A percentile compares a stretch with the other conserved stretches of the same genome.
These are phyloP conservation scores for Graphium sp. DNA, from an alignment of 2,329 filamentous ascomycete species.

Conservation along the genomic window DNA sequence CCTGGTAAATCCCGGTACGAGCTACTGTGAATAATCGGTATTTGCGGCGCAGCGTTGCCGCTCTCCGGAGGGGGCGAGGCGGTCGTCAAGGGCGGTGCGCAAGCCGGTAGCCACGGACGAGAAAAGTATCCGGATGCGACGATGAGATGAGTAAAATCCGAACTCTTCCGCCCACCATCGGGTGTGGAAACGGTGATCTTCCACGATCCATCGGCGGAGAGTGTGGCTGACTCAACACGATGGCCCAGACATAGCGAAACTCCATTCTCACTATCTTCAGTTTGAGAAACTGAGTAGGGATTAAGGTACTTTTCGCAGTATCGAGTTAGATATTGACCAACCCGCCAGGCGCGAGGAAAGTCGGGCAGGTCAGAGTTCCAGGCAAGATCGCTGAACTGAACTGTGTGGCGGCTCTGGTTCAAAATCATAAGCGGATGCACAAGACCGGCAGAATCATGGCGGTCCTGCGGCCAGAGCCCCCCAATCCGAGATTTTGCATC, in stretches of 20 bases:
- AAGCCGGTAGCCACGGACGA: no score
- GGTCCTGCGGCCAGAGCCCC: slow-evolving; percentile 56
- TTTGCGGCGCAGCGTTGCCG: slow-evolving; percentile 12
- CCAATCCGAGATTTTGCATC: slow-evolving; percentile 51
- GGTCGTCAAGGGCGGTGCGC: no score
- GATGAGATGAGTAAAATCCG: slow-evolving; percentile 54
- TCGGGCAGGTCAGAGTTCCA: slow-evolving; percentile 46
- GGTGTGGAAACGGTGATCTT: slow-evolving; percentile 18
- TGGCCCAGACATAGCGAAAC: slow-evolving; percentile 27
- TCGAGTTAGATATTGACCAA: slow-evolving; percentile 52
- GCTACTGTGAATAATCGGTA: slow-evolving; percentile 52
- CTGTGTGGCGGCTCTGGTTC: slow-evolving; percentile 64
- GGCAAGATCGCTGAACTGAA: slow-evolving; percentile 54
- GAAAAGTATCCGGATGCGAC: slow-evolving; percentile 66
- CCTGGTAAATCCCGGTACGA: slow-evolving; percentile 37
- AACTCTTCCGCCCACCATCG: slow-evolving; percentile 19
- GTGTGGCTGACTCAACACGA: slow-evolving; percentile 26
- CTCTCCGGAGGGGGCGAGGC: slow-evolving; percentile 31
- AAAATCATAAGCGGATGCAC: slow-evolving; percentile 51
- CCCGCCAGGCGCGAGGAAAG: slow-evolving; percentile 62
- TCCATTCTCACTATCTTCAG: no score
- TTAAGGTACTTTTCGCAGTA: slow-evolving; percentile 44
- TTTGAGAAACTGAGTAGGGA: no score
- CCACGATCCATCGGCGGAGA: slow-evolving; percentile 20
- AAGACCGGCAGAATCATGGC: slow-evolving; percentile 28